These are phyloP conservation scores for Euphorbia pulcherrima DNA, from an alignment of 345 rosid species.

Conservation along the genomic window DNA sequence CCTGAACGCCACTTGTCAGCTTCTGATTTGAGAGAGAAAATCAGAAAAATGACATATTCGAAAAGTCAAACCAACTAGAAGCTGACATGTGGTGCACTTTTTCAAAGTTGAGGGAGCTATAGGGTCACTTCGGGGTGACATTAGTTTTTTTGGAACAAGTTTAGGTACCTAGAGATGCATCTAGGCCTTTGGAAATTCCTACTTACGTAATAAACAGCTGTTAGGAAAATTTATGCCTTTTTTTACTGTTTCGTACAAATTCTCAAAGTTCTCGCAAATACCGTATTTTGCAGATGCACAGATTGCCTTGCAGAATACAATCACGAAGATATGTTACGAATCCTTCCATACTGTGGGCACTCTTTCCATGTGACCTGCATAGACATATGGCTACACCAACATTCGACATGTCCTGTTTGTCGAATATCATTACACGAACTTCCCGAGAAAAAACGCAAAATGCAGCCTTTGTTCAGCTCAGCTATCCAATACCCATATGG, in stretches of 20 bases:
- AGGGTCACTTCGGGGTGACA: no score
- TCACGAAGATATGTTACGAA: slow-evolving; percentile 52
- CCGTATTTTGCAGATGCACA: slow-evolving; percentile 45
- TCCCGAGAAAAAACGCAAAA: slow-evolving; percentile 42
- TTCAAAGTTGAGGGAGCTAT: no score
- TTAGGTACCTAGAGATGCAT: no score
- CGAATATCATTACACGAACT: slow-evolving; percentile 57
- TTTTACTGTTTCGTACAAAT: no score
- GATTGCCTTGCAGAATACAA: slow-evolving; percentile 70
- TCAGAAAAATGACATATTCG: no score
- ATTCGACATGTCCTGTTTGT: slow-evolving; percentile 76
- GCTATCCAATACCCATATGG: slow-evolving; percentile 42
- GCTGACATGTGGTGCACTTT: no score
- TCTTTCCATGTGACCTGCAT: slow-evolving; percentile 66
- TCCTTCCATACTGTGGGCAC: slow-evolving; percentile 76
- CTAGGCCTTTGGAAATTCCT: no score
- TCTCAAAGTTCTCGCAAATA: not conserved
- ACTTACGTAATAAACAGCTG: no score
- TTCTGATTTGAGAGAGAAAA: no score
- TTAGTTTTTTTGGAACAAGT: no score
- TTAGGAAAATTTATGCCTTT: not conserved
- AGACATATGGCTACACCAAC: slow-evolving; percentile 73
- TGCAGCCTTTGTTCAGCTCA: slow-evolving; percentile 72
- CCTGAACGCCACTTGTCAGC: no score
- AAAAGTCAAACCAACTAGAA: no score